Evolutionary conservation across 148 eudicot species (phyloP), one percentile per base, ranked within the genome.

Genomic region (Vaccinium myrtillus): DNA sequence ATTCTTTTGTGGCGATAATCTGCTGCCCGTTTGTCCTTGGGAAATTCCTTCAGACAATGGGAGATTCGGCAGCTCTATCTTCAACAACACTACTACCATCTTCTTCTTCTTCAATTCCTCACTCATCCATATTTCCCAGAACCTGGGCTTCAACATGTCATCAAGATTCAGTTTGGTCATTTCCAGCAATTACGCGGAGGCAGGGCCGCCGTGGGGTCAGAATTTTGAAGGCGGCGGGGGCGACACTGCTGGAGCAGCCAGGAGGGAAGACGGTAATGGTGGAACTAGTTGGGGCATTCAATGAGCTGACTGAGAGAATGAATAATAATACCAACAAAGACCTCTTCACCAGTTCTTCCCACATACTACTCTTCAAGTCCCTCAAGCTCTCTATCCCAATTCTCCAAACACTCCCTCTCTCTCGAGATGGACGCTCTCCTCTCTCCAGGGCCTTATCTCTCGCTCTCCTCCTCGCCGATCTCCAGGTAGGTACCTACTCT

Each of bases 221-320:
- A 19, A 19, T 8, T 21, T 61, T 23, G 67, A 32, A n/a, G 48
- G 58, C 67, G 15, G 74, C 46, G 73, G 23, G 18, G 81, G 36
- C 5, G 46, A 43, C 48, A 63, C 25, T 88, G 80, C 63, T 89
- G 63, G 95, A 92, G 87, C 92, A 95, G 51, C 91, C 93, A 2
- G 98, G 99, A n/a, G 99, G 99, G 19, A 94, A 93, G 84, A 94
- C 93, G 98, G 99, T 43, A 4, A 43, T 96, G 86, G 98, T 88
- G 86, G 98, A 94, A 82, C 84, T 96, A 14, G 98, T 96, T 0
- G 99, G 98, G 39, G 95, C 95, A 1, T 96, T 91, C 84, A 96
- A 92, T 46, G 92, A 92, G 83, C 84, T 95, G 16, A 93, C 95
- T 5, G 94, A 95, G 83, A 92, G 98, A 84, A 93, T 94, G 92